Conservation (phyloP, 208 protist species). For the Zelonia costaricensis region DNA sequence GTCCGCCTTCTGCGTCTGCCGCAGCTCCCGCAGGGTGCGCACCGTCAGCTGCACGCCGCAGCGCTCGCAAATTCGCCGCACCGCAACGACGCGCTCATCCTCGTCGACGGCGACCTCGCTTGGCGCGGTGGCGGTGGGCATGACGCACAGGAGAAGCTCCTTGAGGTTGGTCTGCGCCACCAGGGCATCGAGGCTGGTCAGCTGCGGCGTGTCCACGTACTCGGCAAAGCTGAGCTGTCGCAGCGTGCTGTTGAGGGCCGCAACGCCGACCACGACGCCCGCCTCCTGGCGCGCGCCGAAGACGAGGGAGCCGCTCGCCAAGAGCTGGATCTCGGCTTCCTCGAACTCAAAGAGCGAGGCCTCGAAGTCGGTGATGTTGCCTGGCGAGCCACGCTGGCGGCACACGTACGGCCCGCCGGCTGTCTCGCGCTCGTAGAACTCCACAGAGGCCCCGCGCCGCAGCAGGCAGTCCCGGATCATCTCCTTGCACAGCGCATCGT, state of each 20-base stretch:
- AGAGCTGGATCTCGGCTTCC: slow-evolving; percentile 86
- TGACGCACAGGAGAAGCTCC: slow-evolving; percentile 61
- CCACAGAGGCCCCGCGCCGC: slow-evolving; percentile 69
- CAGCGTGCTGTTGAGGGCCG: slow-evolving; percentile 85
- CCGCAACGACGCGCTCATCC: slow-evolving; percentile 48
- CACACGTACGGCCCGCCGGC: slow-evolving; percentile 60
- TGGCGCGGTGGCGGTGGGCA: slow-evolving; percentile 1
- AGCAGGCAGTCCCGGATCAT: slow-evolving; percentile 88
- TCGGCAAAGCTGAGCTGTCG: slow-evolving; percentile 75
- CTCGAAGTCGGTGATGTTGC: slow-evolving; percentile 91
- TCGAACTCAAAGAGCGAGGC: slow-evolving; percentile 87
- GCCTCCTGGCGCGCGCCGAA: slow-evolving; percentile 26
- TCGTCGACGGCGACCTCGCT: slow-evolving; percentile 14
- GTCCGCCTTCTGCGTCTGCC: slow-evolving; percentile 28
- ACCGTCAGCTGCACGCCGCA: slow-evolving; percentile 54
- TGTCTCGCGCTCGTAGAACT: slow-evolving; percentile 71
- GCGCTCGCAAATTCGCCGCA: slow-evolving; percentile 84
- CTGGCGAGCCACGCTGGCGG: slow-evolving; percentile 85
- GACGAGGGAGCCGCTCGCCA: slow-evolving; percentile 70
- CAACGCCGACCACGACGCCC: slow-evolving; percentile 64
- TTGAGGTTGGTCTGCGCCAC: slow-evolving; percentile 86
- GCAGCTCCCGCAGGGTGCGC: slow-evolving; percentile 32
- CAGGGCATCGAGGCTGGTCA: slow-evolving; percentile 75
- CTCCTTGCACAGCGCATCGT: slow-evolving; percentile 82
- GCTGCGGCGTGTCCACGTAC: slow-evolving; percentile 74